A percentile compares a stretch with the other conserved stretches of the same genome.
phyloP scores from a whole-genome alignment of 805 yeast genomes.

The Candida berthetii region DNA sequence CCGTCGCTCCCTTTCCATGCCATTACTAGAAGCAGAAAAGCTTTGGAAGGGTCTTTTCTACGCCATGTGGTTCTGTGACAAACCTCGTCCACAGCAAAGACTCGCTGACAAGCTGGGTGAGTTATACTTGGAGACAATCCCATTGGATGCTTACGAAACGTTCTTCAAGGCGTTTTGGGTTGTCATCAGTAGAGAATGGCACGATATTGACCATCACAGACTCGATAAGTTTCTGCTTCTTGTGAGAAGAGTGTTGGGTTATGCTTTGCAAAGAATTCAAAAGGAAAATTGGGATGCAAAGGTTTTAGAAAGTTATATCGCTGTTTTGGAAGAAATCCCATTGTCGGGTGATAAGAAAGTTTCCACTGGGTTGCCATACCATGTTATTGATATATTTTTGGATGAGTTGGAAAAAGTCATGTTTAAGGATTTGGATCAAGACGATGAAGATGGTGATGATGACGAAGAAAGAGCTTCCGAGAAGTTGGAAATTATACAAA shows the following conservation, averaged over 20 bases:
- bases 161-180: slow-evolving; percentile 79
- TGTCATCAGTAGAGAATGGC: slow-evolving; percentile 78
- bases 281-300: slow-evolving; percentile 47
- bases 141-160: slow-evolving; percentile 32
- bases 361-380: slow-evolving; percentile 77
- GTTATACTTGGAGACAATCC: slow-evolving; percentile 38
- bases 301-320: slow-evolving; percentile 38
- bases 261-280: slow-evolving; percentile 52
- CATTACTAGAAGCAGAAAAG: slow-evolving; percentile 53
- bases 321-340: slow-evolving; percentile 35
- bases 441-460: slow-evolving; percentile 35
- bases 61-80: slow-evolving; percentile 95
- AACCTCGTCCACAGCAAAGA: slow-evolving; percentile 86
- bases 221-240: slow-evolving; percentile 81
- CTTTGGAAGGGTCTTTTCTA: slow-evolving; percentile 95
- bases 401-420: slow-evolving; percentile 77
- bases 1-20: slow-evolving; percentile 25
- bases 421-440: slow-evolving; percentile 40
- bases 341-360: slow-evolving; percentile 53
- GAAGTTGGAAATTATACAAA: slow-evolving; percentile 11
- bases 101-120: slow-evolving; percentile 69
- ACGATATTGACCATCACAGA: slow-evolving; percentile 73
- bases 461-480: no score
- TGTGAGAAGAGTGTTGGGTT: slow-evolving; percentile 69
- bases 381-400: slow-evolving; percentile 72